Evolutionary conservation across 352 stramenopile genomes (phyloP), one percentile per base, ranked within the genome.

Genomic region (Phytopythium vexans): DNA sequence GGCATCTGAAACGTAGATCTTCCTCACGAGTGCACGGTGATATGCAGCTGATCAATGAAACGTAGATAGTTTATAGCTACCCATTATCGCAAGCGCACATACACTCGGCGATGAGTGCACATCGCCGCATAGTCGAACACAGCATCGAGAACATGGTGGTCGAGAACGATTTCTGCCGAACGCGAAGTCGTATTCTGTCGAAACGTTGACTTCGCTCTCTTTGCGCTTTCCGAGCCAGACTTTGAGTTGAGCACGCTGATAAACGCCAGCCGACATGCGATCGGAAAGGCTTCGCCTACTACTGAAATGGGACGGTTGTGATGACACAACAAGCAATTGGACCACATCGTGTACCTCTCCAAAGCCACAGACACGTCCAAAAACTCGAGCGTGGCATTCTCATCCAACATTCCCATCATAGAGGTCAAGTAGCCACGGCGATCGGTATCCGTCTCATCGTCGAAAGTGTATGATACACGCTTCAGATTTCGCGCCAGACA

Each of bases 341-440:
- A 27, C 21, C 21, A 27, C 21, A 2, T 27, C 21, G 21, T 27
- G 21, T 27, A 27, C 8, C 6, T n/a, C 8, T 52, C 14, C n/a
- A 41, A 10, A 14, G 33, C n/a, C 12, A 4, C 8, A 3, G 45
- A 41, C 11, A 33, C 34, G n/a, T 41, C 32, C n/a, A 52, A 12
- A n/a, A 41, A 42, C 45, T 52, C 45, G n/a, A 52, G 33, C 15
- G 34, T 52, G n/a, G 39, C 11, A 43, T 43, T 43, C 6, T n/a
- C 6, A 12, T 43, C 39, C 39, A 43, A 15, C 39, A 43, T 43
- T 8, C 11, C 11, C 39, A 15, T 15, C n/a, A 43, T 43, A 8
- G 39, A 12, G n/a, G 39, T 15, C 6, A 43, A 12, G 7, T 12
- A 12, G n/a, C 11, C 21, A 27, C 21, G 21, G 21, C 21, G 21